These are phyloP conservation scores for Ceratocystis diversiconidia DNA, from an alignment of 2,329 filamentous ascomycete genomes.

Conservation along the genomic window DNA sequence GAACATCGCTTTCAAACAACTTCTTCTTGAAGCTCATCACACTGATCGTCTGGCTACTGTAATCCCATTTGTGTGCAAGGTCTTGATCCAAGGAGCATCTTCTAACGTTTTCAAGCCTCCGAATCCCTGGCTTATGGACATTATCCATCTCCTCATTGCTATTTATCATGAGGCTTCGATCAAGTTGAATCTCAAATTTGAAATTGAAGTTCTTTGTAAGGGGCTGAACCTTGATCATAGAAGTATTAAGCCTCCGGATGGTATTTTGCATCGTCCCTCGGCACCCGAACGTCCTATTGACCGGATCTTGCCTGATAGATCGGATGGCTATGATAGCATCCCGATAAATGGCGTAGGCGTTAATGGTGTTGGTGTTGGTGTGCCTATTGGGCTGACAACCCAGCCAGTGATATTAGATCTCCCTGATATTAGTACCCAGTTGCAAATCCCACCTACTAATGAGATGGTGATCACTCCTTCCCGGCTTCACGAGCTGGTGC, in stretches of 20 bases:
- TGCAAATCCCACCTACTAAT: slow-evolving; percentile 69
- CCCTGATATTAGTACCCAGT: slow-evolving; percentile 65
- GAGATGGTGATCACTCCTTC: slow-evolving; percentile 61
- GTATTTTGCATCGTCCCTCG: slow-evolving; percentile 60
- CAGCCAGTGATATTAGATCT: slow-evolving; percentile 65
- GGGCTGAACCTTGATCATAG: slow-evolving; percentile 86
- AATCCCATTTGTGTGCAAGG: slow-evolving; percentile 96
- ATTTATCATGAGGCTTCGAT: slow-evolving; percentile 85
- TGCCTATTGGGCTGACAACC: slow-evolving; percentile 57
- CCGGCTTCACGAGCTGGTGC: slow-evolving; percentile 62
- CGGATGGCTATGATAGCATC: slow-evolving; percentile 74
- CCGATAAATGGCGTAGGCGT: slow-evolving; percentile 56
- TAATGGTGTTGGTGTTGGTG: slow-evolving; percentile 45
- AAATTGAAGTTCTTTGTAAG: slow-evolving; percentile 95
- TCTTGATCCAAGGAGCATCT: slow-evolving; percentile 66
- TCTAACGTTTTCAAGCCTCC: slow-evolving; percentile 87
- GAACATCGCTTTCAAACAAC: slow-evolving; percentile 92
- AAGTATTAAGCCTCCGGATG: slow-evolving; percentile 70
- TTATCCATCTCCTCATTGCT: slow-evolving; percentile 79
- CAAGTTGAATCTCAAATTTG: slow-evolving; percentile 94
- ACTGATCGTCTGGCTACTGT: slow-evolving; percentile 82
- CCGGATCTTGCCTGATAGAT: slow-evolving; percentile 48
- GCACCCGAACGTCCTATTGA: slow-evolving; percentile 33
- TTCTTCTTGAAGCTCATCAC: slow-evolving; percentile 85
- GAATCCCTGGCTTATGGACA: slow-evolving; percentile 97